Percentiles rank a stretch among this genome's conserved stretches.
Conservation (phyloP, 73 alveolate genomes). For the Durusdinium trenchii region DNA sequence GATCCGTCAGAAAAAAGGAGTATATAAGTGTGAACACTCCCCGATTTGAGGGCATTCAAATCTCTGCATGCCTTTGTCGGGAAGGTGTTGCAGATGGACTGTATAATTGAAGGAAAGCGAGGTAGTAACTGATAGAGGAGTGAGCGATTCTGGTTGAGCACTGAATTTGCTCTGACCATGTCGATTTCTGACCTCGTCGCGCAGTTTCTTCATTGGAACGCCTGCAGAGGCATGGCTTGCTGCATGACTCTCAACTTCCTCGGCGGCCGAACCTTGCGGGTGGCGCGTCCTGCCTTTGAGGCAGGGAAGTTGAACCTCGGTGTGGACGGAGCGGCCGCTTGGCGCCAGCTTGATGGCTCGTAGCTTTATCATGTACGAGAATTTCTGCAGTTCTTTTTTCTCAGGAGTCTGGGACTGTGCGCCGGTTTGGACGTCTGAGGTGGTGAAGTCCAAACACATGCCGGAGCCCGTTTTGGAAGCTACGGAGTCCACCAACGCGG, state of each 20-base stretch:
- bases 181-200: neutral
- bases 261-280: neutral
- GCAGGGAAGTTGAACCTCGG: slow-evolving; percentile 87
- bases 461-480: slow-evolving; percentile 89
- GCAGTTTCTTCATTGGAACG: neutral
- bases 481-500: slow-evolving; percentile 75
- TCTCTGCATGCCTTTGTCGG: too few relatives aligned
- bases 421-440: neutral
- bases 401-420: neutral
- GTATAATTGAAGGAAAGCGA: too few relatives aligned
- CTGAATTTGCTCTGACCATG: neutral
- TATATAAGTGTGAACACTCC: too few relatives aligned
- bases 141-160: too few relatives aligned
- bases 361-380: neutral
- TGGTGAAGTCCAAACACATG: slow-evolving; percentile 86
- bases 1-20: too few relatives aligned
- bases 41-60: too few relatives aligned
- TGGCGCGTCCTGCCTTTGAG: slow-evolving; percentile 68
- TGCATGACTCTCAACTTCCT: neutral
- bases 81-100: too few relatives aligned
- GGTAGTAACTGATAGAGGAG: too few relatives aligned
- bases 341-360: neutral
- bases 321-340: slow-evolving; percentile 52
- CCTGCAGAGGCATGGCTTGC: neutral
- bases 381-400: neutral